Evolutionary conservation across 2,329 filamentous ascomycete genomes (phyloP).

Genomic region (Ascochyta lentis): DNA sequence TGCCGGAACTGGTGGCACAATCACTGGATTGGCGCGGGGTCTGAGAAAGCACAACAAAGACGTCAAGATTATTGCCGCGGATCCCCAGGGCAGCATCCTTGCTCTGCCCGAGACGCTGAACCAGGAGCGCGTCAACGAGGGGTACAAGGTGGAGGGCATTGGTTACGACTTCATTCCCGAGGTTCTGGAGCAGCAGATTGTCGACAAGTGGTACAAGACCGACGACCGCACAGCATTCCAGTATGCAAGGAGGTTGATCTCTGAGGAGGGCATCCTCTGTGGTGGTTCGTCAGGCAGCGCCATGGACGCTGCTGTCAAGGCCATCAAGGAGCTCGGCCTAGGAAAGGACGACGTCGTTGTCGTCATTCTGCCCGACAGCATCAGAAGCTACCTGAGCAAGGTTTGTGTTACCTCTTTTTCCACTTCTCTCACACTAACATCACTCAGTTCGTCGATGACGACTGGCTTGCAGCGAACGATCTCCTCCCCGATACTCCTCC

Average conservation of each 20-base stretch:
- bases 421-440: constrained; percentile 20
- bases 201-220: constrained; percentile 99
- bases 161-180: constrained; percentile 98
- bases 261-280: constrained; percentile 91
- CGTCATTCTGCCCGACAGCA: constrained; percentile 92
- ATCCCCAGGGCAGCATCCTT: constrained; percentile 90
- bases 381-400: constrained; percentile 95
- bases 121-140: constrained; percentile 76
- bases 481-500: constrained; percentile 72
- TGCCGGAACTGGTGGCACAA: constrained; percentile 93
- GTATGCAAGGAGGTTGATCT: constrained; percentile 87
- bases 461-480: constrained; percentile 97
- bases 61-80: constrained; percentile 89
- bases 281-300: constrained; percentile 94
- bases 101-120: constrained; percentile 83
- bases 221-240: constrained; percentile 90
- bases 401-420: constrained; percentile 40
- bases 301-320: constrained; percentile 79
- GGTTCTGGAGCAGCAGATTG: constrained; percentile 78
- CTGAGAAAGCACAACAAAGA: constrained; percentile 84
- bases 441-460: constrained; percentile 85
- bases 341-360: constrained; percentile 87
- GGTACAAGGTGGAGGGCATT: constrained; percentile 98
- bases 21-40: constrained; percentile 85
- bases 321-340: constrained; percentile 77